Evolutionary conservation across 257 asterid species (phyloP).

Genomic region (Penstemon barbatus): DNA sequence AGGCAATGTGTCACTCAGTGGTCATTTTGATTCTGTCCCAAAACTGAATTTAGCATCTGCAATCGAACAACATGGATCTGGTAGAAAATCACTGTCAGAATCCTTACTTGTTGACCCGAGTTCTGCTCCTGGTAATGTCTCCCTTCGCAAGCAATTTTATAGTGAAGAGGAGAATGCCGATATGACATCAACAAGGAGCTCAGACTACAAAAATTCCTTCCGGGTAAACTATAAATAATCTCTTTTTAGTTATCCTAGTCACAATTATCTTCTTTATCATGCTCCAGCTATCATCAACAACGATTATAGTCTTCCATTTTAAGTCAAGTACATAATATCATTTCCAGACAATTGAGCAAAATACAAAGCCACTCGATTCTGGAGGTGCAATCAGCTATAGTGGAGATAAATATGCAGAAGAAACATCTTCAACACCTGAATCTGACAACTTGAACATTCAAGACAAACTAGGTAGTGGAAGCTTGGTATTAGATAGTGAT

Average conservation of each 20-base stretch:
- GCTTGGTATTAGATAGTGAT: slow-evolving; percentile 48
- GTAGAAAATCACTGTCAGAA: slow-evolving; percentile 90
- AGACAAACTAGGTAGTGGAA: slow-evolving; percentile 57
- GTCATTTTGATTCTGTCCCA: slow-evolving; percentile 56
- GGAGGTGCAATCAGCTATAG: slow-evolving; percentile 37
- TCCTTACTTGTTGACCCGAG: slow-evolving; percentile 69
- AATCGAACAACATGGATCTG: slow-evolving; percentile 87
- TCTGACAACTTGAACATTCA: slow-evolving; percentile 43
- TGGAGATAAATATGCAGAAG: slow-evolving; percentile 52
- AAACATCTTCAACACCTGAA: slow-evolving; percentile 41
- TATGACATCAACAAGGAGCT: slow-evolving; percentile 44
- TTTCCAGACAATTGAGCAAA: slow-evolving; percentile 62
- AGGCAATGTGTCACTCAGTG: slow-evolving; percentile 46
- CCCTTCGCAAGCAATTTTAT: slow-evolving; percentile 83
- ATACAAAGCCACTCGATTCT: slow-evolving; percentile 44
- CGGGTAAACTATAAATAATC: slow-evolving; percentile 42
- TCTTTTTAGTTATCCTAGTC: slow-evolving; percentile 14
- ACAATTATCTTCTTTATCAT: slow-evolving; percentile 10
- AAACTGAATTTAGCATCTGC: slow-evolving; percentile 76
- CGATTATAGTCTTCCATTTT: neutral
- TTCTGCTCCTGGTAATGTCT: slow-evolving; percentile 68
- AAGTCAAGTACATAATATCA: slow-evolving; percentile 13
- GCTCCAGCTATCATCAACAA: neutral
- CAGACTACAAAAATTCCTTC: slow-evolving; percentile 51
- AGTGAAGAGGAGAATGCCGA: slow-evolving; percentile 58